Base-by-base conservation (phyloP, 2,329 filamentous ascomycete genomes). In the Raffaelea albimanens region DNA sequence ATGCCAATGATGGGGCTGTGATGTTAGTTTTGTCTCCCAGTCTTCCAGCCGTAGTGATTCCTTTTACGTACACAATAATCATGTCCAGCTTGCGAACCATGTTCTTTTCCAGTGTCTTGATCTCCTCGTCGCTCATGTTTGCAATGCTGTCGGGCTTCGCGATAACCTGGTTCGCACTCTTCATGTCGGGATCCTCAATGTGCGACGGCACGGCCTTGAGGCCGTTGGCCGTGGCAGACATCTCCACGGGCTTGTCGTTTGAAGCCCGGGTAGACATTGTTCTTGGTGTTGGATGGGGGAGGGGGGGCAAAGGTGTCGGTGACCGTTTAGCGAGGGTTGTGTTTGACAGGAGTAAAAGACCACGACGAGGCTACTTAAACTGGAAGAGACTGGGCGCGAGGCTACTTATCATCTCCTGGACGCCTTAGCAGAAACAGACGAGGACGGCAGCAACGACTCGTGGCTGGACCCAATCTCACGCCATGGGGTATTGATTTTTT, bases 41-140 rank as follows among this genome's bases (percentile, higher is more conserved):
- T 13, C 16, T 40, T 7, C 16, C 8, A 19, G 7, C 9, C 19
- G 14, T 39, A 10, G 3, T 39, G 11, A 10, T 36, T 36, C 4
- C 36, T 18, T 19, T 3, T 21, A 10, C 5, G 20, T 36, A 44
- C 45, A 47, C 25, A 19, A 47, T 47, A 19, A 42, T 29, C 22
- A 20, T 19, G 36, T 51, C 50, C 13, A 51, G 38, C 20, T 51
- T 51, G 43, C 50, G 50, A 22, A 49, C 50, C 21, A 51, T 47
- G 16, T 50, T 48, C 23, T 22, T 34, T 9, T 34, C 39, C 2
- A 36, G 29, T 4, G 9, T 5, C 20, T n/a, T 2, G 13, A 39
- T 22, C 39, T 50, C 49, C 2, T 41, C 45, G 29, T 45, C 33
- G 45, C 31, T 45, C 36, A 50, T 43, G 41, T 34, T 34, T 5